These are phyloP conservation scores for Coemansia sp. DNA, from an alignment of 192 early-diverging fungal species.

Conservation along the genomic window DNA sequence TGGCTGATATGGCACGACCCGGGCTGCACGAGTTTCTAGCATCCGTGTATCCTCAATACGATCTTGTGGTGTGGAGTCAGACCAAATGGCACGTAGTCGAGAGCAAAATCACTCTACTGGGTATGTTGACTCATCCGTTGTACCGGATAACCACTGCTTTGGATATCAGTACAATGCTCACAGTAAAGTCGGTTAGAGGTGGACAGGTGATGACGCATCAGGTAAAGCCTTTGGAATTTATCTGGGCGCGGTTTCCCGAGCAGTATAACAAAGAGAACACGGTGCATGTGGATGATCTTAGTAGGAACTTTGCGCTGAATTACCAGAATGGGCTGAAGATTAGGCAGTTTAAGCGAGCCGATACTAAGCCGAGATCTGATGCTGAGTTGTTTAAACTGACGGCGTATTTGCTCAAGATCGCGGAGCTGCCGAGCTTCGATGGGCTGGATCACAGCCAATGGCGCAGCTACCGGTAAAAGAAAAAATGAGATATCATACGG, in stretches of 20 bases:
- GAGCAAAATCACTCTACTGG: constrained; percentile 74
- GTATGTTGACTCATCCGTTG: constrained; percentile 62
- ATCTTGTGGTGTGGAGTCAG: constrained; percentile 79
- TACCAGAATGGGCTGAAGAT: constrained; percentile 69
- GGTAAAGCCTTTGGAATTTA: constrained; percentile 73
- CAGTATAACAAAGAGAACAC: constrained; percentile 60
- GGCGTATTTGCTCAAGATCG: constrained; percentile 63
- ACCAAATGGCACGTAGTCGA: constrained; percentile 72
- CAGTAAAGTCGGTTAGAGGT: constrained; percentile 57
- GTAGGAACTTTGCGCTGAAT: constrained; percentile 78
- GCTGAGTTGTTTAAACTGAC: constrained; percentile 63
- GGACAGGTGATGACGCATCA: constrained; percentile 62
- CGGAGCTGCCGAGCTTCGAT: constrained; percentile 55
- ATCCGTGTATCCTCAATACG: constrained; percentile 67
- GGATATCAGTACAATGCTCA: constrained; percentile 73
- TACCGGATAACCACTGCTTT: constrained; percentile 73
- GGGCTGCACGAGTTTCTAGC: constrained; percentile 67
- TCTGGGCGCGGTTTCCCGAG: constrained; percentile 60
- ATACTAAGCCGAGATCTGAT: constrained; percentile 51
- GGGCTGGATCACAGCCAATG: constrained; percentile 63
- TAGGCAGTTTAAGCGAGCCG: constrained; percentile 63
- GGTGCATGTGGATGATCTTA: constrained; percentile 72
- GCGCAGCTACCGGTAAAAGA: constrained; percentile 29
- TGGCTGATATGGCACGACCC: constrained; percentile 64
- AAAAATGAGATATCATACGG: not conserved